Evolutionary conservation across 106 monocot species (phyloP).

Genomic region (Ottelia alismoides): DNA sequence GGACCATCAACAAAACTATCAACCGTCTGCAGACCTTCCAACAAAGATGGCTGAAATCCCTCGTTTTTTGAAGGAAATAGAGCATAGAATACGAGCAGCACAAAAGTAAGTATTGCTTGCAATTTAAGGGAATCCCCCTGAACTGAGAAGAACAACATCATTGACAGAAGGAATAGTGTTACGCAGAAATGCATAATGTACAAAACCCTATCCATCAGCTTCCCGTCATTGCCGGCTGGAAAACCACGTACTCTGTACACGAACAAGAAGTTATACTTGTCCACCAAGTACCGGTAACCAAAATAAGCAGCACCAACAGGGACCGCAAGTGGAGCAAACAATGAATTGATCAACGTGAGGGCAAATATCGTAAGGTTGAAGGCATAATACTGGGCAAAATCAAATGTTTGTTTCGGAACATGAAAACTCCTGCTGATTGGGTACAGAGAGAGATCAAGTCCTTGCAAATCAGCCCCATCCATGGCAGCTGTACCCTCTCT

Average conservation of each 20-base stretch:
- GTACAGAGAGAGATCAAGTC: constrained; percentile 71
- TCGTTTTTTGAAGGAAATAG: constrained; percentile 56
- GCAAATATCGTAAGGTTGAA: constrained; percentile 98
- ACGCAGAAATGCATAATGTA: constrained; percentile 98
- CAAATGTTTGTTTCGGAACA: constrained; percentile 86
- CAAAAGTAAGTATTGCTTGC: constrained; percentile 92
- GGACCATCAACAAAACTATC: constrained; percentile 92
- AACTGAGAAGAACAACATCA: constrained; percentile 86
- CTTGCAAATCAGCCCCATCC: constrained; percentile 48
- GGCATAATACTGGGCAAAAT: constrained; percentile 98
- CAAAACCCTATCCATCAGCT: constrained; percentile 86
- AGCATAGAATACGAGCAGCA: constrained; percentile 68
- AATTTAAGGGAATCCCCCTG: constrained; percentile 82
- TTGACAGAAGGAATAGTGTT: constrained; percentile 70
- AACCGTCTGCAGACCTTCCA: constrained; percentile 84
- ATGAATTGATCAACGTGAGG: constrained; percentile 88
- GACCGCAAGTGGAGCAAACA: constrained; percentile 90
- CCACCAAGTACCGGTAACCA: constrained; percentile 87
- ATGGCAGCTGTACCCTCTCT: constrained; percentile 25
- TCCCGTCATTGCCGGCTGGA: constrained; percentile 91
- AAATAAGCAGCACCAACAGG: constrained; percentile 92
- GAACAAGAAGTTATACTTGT: constrained; percentile 99
- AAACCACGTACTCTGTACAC: constrained; percentile 94
- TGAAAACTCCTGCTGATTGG: constrained; percentile 86
- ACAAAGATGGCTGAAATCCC: constrained; percentile 59